Percentiles rank a stretch among this genome's conserved stretches.
phyloP scores from a whole-genome alignment of 768 basidiomycete species.

The Russula foetens region DNA sequence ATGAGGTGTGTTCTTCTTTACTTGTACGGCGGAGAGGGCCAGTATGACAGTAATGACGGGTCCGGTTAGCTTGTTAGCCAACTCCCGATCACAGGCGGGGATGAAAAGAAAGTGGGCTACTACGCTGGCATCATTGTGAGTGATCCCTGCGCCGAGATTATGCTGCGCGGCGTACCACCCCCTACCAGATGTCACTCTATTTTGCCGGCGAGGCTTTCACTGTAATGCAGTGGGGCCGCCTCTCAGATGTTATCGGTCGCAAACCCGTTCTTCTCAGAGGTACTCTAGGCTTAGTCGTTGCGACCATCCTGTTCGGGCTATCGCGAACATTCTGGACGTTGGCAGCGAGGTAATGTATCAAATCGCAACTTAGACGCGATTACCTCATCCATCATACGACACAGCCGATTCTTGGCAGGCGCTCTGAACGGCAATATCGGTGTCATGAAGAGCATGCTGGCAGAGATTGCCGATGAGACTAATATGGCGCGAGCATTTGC shows the following conservation, averaged over 20 bases:
- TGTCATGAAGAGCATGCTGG: slow-evolving; percentile 33
- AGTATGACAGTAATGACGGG: background rate
- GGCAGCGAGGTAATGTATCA: slow-evolving; percentile 25
- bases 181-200: slow-evolving; percentile 37
- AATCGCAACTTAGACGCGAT: no score
- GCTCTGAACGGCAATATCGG: slow-evolving; percentile 1
- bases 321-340: slow-evolving; percentile 28
- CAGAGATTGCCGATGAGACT: slow-evolving; percentile 52
- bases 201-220: slow-evolving; percentile 39
- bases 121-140: background rate
- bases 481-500: slow-evolving; percentile 40
- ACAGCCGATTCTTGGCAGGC: background rate
- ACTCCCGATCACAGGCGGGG: background rate
- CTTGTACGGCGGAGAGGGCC: no score
- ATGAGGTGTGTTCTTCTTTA: background rate
- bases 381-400: background rate
- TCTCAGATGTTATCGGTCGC: slow-evolving; percentile 41
- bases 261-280: slow-evolving; percentile 40
- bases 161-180: background rate
- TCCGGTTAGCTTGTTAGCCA: background rate
- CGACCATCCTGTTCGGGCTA: slow-evolving; percentile 31
- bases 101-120: background rate
- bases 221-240: slow-evolving; percentile 38
- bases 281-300: slow-evolving; percentile 27
- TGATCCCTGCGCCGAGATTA: background rate